Evolutionary conservation across 306 rosid genomes (phyloP), one percentile per base, ranked within the genome.

Genomic region (Trifolium dubium): DNA sequence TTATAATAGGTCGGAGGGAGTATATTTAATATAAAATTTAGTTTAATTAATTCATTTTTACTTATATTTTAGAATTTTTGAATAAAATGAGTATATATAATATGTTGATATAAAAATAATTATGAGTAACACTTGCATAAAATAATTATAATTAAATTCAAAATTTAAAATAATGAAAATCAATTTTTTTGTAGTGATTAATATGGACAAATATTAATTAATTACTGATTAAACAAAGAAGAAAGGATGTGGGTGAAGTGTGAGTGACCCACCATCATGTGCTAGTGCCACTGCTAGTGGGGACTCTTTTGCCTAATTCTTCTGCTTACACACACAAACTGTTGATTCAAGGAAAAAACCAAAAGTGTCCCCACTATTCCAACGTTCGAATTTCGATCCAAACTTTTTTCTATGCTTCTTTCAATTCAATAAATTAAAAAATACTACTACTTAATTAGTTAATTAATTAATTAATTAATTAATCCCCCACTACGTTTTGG

Each of bases 341-440:
- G 12, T 28, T 13, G 56, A 34, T 63, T 58, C n/a, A 63, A 5
- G 64, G 51, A 46, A 19, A 68, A 63, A 47, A 12, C 43, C 77
- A 77, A 75, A 69, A 49, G 81, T 74, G 83, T 69, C 78, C 80
- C 83, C 87, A 73, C 75, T 62, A 14, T 55, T 64, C 8, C 72
- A 84, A 81, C 88, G 83, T 74, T 84, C 85, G 83, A 84, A 8
- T 82, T 78, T 73, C 35, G 80, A 29, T 62, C 15, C 64, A 41
- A 18, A 5, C 13, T 19, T 19, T 39, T 49, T 31, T 44, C 8
- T 7, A n/a, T 76, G 31, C 23, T 61, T 39, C 19, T 44, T 28
- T 29, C 2, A 23, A 23, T 54, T 49, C 2, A 54, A 54, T 53
- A 53, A 19, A 19, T 8, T 0, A 12, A 44, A 15, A 53, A 18